Conservation (phyloP, 2,329 filamentous ascomycete genomes). For the Chrysosporium queenslandicum region DNA sequence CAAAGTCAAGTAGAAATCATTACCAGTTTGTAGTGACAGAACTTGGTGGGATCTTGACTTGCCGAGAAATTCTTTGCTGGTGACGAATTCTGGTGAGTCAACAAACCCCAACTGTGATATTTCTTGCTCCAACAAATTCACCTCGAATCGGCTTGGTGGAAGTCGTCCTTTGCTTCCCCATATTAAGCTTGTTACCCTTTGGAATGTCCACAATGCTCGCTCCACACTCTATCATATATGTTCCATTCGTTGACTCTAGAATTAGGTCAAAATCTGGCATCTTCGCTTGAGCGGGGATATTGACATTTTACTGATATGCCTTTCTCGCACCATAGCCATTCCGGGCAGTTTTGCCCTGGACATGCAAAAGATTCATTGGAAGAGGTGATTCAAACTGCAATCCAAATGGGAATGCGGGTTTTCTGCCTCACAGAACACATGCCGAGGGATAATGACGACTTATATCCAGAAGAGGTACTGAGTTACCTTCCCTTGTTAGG, state of each 20-base stretch:
- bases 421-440: conserved; percentile 94
- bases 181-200: too few relatives aligned
- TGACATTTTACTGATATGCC: conserved; percentile 53
- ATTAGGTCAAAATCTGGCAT: neutral
- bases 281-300: neutral
- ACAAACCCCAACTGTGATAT: too few relatives aligned
- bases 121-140: too few relatives aligned
- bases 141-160: too few relatives aligned
- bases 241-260: neutral
- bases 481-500: neutral
- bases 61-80: too few relatives aligned
- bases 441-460: conserved; percentile 65
- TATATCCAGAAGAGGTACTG: conserved; percentile 81
- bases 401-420: conserved; percentile 65
- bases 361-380: conserved; percentile 82
- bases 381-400: conserved; percentile 68
- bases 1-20: too few relatives aligned
- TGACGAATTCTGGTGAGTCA: too few relatives aligned
- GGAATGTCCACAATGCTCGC: too few relatives aligned
- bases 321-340: conserved; percentile 96
- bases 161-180: too few relatives aligned
- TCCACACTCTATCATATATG: too few relatives aligned
- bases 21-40: too few relatives aligned
- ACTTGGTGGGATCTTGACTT: too few relatives aligned
- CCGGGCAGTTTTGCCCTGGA: conserved; percentile 86